Percentiles rank a stretch among this genome's conserved stretches.
Conservation (phyloP, 2,329 filamentous ascomycete genomes). For the Tolypocladium endophyticum region DNA sequence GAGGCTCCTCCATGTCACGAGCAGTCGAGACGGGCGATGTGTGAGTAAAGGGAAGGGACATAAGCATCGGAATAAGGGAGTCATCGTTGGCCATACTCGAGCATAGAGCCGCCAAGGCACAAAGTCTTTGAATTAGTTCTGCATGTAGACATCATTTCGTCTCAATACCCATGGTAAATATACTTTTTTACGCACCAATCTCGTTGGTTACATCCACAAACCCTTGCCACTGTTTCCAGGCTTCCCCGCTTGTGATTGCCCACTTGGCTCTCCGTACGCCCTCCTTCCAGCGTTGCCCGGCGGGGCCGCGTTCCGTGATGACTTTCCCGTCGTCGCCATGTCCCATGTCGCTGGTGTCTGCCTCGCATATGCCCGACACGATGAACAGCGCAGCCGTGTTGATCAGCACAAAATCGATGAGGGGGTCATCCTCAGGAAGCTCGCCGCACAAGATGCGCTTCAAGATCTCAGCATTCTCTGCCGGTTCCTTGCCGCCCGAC, state of each 20-base stretch:
- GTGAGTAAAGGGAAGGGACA: not conserved
- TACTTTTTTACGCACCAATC: slow-evolving; percentile 15
- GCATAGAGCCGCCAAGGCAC: not conserved
- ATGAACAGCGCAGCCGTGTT: slow-evolving; percentile 88
- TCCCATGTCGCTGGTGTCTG: slow-evolving; percentile 70
- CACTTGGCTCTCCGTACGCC: slow-evolving; percentile 78
- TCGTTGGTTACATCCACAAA: slow-evolving; percentile 78
- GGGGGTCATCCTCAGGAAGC: slow-evolving; percentile 65
- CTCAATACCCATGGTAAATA: not conserved
- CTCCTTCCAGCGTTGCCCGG: slow-evolving; percentile 87
- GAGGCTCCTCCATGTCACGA: no score
- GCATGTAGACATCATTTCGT: not conserved
- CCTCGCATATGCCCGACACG: slow-evolving; percentile 75
- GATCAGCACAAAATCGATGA: slow-evolving; percentile 87
- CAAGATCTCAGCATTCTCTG: slow-evolving; percentile 79
- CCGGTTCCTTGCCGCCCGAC: slow-evolving; percentile 73
- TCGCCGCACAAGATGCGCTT: slow-evolving; percentile 66
- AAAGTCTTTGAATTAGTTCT: not conserved
- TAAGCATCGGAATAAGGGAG: not conserved
- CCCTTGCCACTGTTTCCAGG: slow-evolving; percentile 69
- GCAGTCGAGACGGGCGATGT: not conserved
- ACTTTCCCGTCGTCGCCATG: slow-evolving; percentile 71
- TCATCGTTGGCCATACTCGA: not conserved
- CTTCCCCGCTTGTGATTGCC: slow-evolving; percentile 77
- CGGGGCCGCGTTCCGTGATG: slow-evolving; percentile 72